Evolutionary conservation across 345 rosid species (phyloP).

Genomic region (Anacardium occidentale): DNA sequence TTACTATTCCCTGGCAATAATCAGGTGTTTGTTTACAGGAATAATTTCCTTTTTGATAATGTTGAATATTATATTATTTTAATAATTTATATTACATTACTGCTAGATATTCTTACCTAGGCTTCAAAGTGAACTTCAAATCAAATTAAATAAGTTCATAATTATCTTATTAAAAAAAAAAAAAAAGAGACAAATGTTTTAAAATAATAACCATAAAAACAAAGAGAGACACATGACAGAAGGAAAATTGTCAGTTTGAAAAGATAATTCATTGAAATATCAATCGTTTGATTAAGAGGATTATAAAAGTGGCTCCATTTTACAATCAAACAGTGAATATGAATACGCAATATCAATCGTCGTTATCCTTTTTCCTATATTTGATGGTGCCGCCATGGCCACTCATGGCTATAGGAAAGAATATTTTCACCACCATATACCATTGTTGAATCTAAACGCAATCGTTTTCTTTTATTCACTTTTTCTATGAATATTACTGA

Average conservation of each 20-base stretch:
- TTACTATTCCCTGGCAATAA: not conserved
- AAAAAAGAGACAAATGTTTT: too few relatives aligned
- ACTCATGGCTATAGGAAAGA: too few relatives aligned
- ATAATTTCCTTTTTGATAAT: not conserved
- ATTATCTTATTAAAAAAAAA: too few relatives aligned
- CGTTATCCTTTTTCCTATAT: not conserved
- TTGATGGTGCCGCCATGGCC: too few relatives aligned
- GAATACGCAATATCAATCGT: not conserved
- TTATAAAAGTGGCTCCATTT: slow-evolving; percentile 23
- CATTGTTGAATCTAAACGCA: slow-evolving; percentile 9
- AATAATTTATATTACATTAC: too few relatives aligned
- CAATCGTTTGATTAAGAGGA: slow-evolving; percentile 33
- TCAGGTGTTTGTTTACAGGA: not conserved
- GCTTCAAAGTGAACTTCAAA: too few relatives aligned
- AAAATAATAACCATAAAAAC: not conserved
- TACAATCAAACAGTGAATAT: not conserved
- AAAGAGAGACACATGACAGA: slow-evolving; percentile 19
- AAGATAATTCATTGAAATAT: slow-evolving; percentile 25
- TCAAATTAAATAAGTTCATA: too few relatives aligned
- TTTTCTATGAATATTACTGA: too few relatives aligned
- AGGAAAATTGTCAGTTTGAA: slow-evolving; percentile 3
- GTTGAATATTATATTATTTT: too few relatives aligned
- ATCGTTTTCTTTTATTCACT: too few relatives aligned
- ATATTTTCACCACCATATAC: not conserved
- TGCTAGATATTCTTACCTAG: too few relatives aligned